A percentile compares a stretch with the other conserved stretches of the same genome.
Conservation (phyloP, 2,329 filamentous ascomycete genomes). For the Exophiala sideris region DNA sequence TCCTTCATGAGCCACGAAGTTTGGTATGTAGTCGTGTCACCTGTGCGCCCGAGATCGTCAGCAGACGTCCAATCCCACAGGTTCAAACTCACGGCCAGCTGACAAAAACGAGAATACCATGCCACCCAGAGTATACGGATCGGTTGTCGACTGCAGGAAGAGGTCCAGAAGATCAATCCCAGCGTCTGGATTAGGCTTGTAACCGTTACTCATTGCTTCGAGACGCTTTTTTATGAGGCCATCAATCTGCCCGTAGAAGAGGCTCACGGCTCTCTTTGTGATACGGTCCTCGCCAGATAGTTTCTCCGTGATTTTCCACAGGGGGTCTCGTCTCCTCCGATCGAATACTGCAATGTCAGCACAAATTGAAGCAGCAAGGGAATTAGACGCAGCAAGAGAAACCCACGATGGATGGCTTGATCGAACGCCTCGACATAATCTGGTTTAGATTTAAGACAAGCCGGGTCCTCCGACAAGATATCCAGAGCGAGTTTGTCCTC, state of each 20-base stretch:
- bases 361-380: not conserved
- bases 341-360: conserved; percentile 7
- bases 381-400: too few relatives aligned
- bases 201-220: conserved; percentile 10
- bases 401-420: conserved; percentile 10
- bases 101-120: conserved; percentile 14
- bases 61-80: not conserved
- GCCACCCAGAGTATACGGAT: conserved; percentile 11
- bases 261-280: conserved; percentile 11
- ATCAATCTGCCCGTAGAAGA: conserved; percentile 17
- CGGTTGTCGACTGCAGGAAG: conserved; percentile 15
- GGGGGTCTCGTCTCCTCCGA: conserved; percentile 15
- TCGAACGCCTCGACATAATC: conserved; percentile 15
- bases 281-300: conserved; percentile 14
- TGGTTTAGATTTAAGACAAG: conserved; percentile 10
- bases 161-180: conserved; percentile 18
- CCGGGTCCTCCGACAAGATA: conserved; percentile 14
- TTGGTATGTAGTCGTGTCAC: conserved; percentile 16
- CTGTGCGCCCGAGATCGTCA: not conserved
- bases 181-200: conserved; percentile 11
- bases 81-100: conserved; percentile 11
- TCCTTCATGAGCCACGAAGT: conserved; percentile 18
- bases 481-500: conserved; percentile 14
- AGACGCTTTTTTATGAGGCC: conserved; percentile 16
- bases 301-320: conserved; percentile 18